Conservation (phyloP, 116 monocot genomes). For the Phalaenopsis hybrid region DNA sequence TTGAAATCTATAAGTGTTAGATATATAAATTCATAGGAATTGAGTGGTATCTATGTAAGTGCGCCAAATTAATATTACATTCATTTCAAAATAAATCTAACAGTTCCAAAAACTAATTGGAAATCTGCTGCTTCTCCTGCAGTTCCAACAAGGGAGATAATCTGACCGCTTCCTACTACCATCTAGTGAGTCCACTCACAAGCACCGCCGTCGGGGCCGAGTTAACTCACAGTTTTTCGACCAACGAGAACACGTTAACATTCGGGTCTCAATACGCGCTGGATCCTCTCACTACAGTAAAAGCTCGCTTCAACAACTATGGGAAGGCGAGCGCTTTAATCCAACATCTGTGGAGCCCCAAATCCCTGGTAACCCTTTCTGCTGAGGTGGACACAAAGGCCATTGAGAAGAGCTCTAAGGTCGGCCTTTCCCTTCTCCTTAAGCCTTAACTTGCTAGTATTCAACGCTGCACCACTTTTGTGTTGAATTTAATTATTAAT, state of each 20-base stretch:
- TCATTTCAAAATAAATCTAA: no score
- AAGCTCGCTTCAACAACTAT: conserved; percentile 51
- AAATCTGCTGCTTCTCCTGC: not conserved
- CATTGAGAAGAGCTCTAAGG: conserved; percentile 34
- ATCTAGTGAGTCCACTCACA: conserved; percentile 20
- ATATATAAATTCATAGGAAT: no score
- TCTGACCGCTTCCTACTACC: conserved; percentile 42
- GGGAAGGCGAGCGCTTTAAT: conserved; percentile 46
- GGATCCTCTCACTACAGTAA: conserved; percentile 34
- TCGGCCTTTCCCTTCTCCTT: conserved; percentile 49
- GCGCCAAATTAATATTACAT: no score
- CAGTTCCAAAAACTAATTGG: no score
- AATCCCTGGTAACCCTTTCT: conserved; percentile 43
- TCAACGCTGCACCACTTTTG: no score
- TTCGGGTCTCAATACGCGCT: conserved; percentile 38
- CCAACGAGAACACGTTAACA: conserved; percentile 34
- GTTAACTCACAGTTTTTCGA: conserved; percentile 36
- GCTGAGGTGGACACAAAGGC: conserved; percentile 60
- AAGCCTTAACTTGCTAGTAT: conserved; percentile 27
- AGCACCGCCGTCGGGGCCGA: conserved; percentile 40
- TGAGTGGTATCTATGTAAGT: no score
- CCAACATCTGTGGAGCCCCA: conserved; percentile 58
- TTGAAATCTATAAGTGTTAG: no score
- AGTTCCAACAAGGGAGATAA: conserved; percentile 42
- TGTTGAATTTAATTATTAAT: no score